phyloP scores from a whole-genome alignment of 164 flowering plant genomes.

The Litsea cubeba region DNA sequence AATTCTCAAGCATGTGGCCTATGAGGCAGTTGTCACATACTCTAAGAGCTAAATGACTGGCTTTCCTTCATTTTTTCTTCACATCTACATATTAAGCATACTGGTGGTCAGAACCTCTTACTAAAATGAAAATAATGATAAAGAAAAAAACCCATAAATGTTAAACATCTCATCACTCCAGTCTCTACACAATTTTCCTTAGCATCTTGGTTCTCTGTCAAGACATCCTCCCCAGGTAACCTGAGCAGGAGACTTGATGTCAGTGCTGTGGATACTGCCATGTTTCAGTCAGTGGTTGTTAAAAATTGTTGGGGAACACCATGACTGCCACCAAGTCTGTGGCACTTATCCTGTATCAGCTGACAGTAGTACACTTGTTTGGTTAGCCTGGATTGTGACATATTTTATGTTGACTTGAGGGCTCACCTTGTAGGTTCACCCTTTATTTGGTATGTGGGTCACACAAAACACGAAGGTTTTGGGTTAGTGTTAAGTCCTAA shows the following conservation, averaged over 20 bases:
- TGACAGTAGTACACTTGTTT: background rate
- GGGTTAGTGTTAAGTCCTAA: background rate
- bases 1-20: background rate
- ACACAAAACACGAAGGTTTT: background rate
- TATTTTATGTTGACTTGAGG: background rate
- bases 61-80: background rate
- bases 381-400: background rate
- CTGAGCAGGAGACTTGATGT: background rate
- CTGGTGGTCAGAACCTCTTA: background rate
- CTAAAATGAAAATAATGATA: background rate
- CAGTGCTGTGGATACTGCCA: background rate
- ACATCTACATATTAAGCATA: background rate
- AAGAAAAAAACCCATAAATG: too few species aligned
- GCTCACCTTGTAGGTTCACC: background rate
- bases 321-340: background rate
- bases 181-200: background rate
- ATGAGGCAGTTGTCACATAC: background rate
- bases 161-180: too few species aligned
- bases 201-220: background rate
- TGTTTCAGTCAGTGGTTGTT: background rate
- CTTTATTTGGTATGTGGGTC: background rate
- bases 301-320: background rate
- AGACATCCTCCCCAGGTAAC: background rate
- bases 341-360: background rate
- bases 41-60: background rate